Evolutionary conservation across 1,139 yeast species (phyloP).

Genomic region (Suhomyces atakaporum): DNA sequence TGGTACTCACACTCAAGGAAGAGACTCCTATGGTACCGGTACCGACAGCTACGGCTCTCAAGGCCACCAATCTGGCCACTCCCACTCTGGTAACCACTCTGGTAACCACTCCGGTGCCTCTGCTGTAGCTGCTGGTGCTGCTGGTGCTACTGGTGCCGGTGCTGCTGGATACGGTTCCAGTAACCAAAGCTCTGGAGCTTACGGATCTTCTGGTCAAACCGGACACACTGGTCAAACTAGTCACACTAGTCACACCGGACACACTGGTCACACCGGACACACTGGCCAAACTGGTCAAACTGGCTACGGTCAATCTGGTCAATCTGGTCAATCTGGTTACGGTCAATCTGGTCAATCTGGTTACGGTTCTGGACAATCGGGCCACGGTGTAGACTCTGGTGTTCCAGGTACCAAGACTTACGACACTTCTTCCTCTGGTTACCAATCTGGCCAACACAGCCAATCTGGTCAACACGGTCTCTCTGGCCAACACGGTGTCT

Average conservation of each 20-base stretch:
- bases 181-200: constrained; percentile 1
- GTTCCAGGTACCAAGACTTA: constrained; percentile 16
- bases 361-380: neutral
- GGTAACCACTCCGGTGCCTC: constrained; percentile 3
- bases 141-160: constrained; percentile 13
- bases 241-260: no score
- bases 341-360: constrained; percentile 2
- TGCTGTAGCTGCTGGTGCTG: constrained; percentile 12
- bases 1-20: neutral
- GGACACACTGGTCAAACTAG: neutral
- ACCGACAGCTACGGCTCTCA: constrained; percentile 5
- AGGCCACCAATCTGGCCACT: constrained; percentile 1
- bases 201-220: constrained; percentile 6
- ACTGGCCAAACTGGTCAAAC: no score
- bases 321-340: constrained; percentile 3
- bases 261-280: no score
- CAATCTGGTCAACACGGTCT: neutral
- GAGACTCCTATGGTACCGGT: constrained; percentile 13
- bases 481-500: neutral
- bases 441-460: neutral
- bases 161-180: constrained; percentile 17
- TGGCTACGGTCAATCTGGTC: constrained; percentile 3
- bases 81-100: neutral
- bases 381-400: no score
- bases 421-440: neutral